These are phyloP conservation scores for Trichosporon inkin DNA, from an alignment of 1,284 basidiomycete genomes.

Conservation along the genomic window DNA sequence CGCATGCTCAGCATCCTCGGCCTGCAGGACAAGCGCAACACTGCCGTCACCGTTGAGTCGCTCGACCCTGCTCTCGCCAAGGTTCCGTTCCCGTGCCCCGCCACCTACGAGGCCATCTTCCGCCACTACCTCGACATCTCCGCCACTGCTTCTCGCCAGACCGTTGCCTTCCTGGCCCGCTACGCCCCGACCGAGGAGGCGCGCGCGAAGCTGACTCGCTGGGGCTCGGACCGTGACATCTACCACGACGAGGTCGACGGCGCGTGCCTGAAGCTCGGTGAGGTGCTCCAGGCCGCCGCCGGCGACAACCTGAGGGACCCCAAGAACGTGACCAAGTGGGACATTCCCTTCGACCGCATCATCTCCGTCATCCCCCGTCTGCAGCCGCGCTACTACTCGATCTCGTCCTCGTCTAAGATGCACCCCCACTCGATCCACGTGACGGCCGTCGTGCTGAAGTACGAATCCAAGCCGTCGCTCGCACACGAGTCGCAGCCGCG, in stretches of 20 bases:
- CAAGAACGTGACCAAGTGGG: slow-evolving; percentile 71
- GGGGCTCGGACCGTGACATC: slow-evolving; percentile 82
- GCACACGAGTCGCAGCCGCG: slow-evolving; percentile 52
- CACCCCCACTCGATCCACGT: slow-evolving; percentile 83
- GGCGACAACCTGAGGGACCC: slow-evolving; percentile 63
- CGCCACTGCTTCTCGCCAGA: slow-evolving; percentile 86
- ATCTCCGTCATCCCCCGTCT: slow-evolving; percentile 88
- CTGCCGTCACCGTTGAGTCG: slow-evolving; percentile 85
- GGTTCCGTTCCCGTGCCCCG: slow-evolving; percentile 96
- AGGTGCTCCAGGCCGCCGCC: slow-evolving; percentile 79
- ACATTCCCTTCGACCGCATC: slow-evolving; percentile 92
- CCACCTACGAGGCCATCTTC: slow-evolving; percentile 89
- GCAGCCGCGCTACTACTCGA: slow-evolving; percentile 96
- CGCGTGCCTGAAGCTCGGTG: slow-evolving; percentile 82
- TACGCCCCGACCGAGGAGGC: slow-evolving; percentile 81
- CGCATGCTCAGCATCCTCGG: slow-evolving; percentile 83
- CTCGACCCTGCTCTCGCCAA: slow-evolving; percentile 96
- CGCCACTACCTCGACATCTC: slow-evolving; percentile 97
- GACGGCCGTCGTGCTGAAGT: slow-evolving; percentile 90
- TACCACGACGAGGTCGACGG: slow-evolving; percentile 71
- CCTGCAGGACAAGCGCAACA: slow-evolving; percentile 65
- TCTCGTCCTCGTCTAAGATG: slow-evolving; percentile 93
- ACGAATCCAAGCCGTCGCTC: slow-evolving; percentile 62
- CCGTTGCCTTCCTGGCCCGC: slow-evolving; percentile 78
- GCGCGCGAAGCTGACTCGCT: slow-evolving; percentile 65